Evolutionary conservation across 1,284 basidiomycete species (phyloP), one percentile per base, ranked within the genome.

Genomic region (Phaffia rhodozyma): DNA sequence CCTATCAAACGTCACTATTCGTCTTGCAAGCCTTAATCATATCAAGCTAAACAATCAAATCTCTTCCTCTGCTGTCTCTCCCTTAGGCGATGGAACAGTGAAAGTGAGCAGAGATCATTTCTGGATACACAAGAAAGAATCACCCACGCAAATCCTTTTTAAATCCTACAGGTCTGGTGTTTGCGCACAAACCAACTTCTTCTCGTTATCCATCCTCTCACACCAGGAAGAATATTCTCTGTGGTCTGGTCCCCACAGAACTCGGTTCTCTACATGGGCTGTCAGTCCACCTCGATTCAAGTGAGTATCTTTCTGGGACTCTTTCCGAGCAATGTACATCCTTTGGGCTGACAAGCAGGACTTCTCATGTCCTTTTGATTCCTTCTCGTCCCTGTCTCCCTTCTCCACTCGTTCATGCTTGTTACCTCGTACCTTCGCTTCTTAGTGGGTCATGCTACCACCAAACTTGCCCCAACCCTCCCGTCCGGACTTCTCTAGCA

Each of bases 251-350:
- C 32, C 49, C 25, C 58, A 6, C 13, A 30, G 25, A 55, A 47
- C 2, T 60, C 63, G 5, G 29, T 55, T 2, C 63, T 65, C 25
- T 65, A 65, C 54, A 48, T 55, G 49, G 63, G 63, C 55, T 60
- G 53, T 21, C 63, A 65, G 50, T 65, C 63, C 13, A 65, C 63
- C 2, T 49, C 58, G n/a, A 65, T 65, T 43, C 63, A 64, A 49
- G 61, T 62, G 20, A 52, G 25, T 27, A 13, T 54, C 27, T 54
- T 47, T 29, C 20, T 34, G 16, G 38, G 2, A 11, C 54, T 32
- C 23, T n/a, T 23, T n/a, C 13, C 47, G 16, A 13, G 18, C 18
- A 20, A 27, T 3, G n/a, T 21, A 25, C 9, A 21, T n/a, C 9
- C 5, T 5, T 2, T 27, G 29, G 4, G 43, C 27, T 21, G 13